phyloP scores from a whole-genome alignment of 2,329 filamentous ascomycete species.

The Saccharata proteae region DNA sequence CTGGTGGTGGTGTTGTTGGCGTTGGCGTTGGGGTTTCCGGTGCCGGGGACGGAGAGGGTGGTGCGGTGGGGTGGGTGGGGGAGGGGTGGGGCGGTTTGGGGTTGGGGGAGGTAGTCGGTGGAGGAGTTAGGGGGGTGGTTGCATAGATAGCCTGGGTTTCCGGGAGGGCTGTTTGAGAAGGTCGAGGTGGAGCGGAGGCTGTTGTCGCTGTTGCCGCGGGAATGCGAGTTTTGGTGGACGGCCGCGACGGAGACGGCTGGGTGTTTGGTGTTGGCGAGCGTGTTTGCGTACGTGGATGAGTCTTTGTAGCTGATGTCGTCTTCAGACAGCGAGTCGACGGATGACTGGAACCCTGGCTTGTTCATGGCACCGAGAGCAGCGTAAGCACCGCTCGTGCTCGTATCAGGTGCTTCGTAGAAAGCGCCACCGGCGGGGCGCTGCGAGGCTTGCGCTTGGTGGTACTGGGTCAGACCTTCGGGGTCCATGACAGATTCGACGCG shows the following conservation, averaged over 20 bases:
- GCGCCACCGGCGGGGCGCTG: slow-evolving; percentile 34
- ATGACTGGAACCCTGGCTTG: slow-evolving; percentile 22
- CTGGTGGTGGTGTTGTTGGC: no score
- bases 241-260: slow-evolving; percentile 2
- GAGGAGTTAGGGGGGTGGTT: no score
- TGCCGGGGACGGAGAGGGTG: no score
- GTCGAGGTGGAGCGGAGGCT: slow-evolving; percentile 5
- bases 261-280: neutral
- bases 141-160: no score
- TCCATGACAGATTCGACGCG: slow-evolving; percentile 66
- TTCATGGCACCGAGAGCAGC: slow-evolving; percentile 18
- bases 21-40: no score
- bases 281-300: neutral
- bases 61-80: no score
- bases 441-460: slow-evolving; percentile 51
- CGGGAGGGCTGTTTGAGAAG: no score
- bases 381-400: slow-evolving; percentile 10
- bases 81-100: no score
- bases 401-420: slow-evolving; percentile 21
- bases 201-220: slow-evolving; percentile 16
- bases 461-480: slow-evolving; percentile 63
- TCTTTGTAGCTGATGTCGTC: slow-evolving; percentile 16
- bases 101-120: no score
- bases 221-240: slow-evolving; percentile 13
- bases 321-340: slow-evolving; percentile 23